phyloP scores from a whole-genome alignment of 129 eudicot genomes.

The Flaveria trinervia region DNA sequence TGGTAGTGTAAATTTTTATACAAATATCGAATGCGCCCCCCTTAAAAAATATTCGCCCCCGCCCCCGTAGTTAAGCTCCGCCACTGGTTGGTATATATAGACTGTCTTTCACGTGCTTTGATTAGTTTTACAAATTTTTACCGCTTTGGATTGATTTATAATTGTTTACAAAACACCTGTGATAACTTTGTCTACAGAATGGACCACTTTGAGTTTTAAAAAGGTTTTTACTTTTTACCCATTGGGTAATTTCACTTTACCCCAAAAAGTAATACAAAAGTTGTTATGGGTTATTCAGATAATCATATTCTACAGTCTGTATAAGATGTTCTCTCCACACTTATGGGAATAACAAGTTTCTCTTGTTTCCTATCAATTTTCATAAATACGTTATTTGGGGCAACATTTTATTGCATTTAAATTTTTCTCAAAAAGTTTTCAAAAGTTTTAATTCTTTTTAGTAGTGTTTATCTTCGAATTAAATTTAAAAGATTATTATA shows the following conservation, averaged over 20 bases:
- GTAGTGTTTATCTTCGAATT: neutral
- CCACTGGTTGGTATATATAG: no score
- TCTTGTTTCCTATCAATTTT: constrained; percentile 14
- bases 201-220: constrained; percentile 38
- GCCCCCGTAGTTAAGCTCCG: no score
- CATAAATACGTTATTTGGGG: constrained; percentile 22
- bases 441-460: no score
- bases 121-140: no score
- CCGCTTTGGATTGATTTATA: neutral
- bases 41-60: no score
- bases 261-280: constrained; percentile 23
- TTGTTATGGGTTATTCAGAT: constrained; percentile 38
- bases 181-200: neutral
- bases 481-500: no score
- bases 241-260: constrained; percentile 22
- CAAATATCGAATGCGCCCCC: no score
- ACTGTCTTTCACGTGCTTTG: no score
- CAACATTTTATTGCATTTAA: constrained; percentile 21
- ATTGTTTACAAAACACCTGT: constrained; percentile 26
- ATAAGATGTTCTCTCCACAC: constrained; percentile 21
- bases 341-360: constrained; percentile 29
- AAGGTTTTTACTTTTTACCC: constrained; percentile 3
- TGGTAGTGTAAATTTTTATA: no score
- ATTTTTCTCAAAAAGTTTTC: neutral
- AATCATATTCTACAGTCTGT: constrained; percentile 8